phyloP scores from a whole-genome alignment of 306 rosid genomes.

The Medicago arabica region DNA sequence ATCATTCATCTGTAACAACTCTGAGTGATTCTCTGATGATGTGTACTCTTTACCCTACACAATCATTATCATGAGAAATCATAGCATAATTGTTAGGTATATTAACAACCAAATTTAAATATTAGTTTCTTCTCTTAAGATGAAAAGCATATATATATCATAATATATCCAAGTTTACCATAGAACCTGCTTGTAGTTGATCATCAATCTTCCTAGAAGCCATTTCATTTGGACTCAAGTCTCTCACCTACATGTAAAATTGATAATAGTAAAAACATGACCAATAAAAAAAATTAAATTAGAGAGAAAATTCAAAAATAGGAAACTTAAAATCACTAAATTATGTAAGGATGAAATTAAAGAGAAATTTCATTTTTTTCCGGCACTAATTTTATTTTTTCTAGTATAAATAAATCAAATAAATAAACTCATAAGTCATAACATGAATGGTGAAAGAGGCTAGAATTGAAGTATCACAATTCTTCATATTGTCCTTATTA shows the following conservation, averaged over 20 bases:
- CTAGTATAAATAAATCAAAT: background rate
- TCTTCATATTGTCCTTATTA: background rate
- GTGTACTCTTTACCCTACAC: constrained; percentile 55
- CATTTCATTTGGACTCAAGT: constrained; percentile 49
- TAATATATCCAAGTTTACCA: constrained; percentile 53
- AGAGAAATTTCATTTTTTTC: background rate
- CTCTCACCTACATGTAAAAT: constrained; percentile 58
- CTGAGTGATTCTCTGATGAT: constrained; percentile 55
- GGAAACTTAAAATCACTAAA: background rate
- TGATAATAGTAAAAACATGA: background rate
- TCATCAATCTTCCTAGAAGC: constrained; percentile 56
- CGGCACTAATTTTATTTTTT: background rate
- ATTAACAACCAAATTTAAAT: constrained; percentile 24
- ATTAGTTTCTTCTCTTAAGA: constrained; percentile 16
- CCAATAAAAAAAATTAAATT: background rate
- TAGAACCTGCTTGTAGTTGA: constrained; percentile 51
- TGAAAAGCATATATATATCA: constrained; percentile 4
- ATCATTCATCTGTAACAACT: constrained; percentile 48
- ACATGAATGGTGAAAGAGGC: background rate
- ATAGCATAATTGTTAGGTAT: constrained; percentile 32
- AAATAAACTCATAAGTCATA: background rate
- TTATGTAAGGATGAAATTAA: background rate
- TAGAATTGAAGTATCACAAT: background rate
- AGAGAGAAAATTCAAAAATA: background rate
- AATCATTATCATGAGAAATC: constrained; percentile 39